These are phyloP conservation scores for Sporisorium scitamineum DNA, from an alignment of 1,284 basidiomycete genomes.

Conservation along the genomic window DNA sequence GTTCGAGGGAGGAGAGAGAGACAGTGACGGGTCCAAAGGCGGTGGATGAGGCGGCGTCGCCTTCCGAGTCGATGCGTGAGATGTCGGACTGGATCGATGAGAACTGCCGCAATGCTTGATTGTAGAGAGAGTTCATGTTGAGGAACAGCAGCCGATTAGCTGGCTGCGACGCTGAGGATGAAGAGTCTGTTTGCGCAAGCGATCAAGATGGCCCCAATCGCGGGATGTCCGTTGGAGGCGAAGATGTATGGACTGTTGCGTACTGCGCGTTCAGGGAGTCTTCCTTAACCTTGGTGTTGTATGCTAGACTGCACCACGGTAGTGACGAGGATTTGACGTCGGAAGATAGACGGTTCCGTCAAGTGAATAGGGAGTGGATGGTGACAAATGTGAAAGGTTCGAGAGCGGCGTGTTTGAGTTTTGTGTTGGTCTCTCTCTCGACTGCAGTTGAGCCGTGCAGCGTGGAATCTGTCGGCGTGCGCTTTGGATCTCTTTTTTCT, in stretches of 20 bases:
- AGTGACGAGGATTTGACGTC: background rate
- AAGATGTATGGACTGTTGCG: background rate
- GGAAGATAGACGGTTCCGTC: background rate
- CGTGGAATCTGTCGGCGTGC: slow-evolving; percentile 12
- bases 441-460: slow-evolving; percentile 7
- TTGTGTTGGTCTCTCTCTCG: slow-evolving; percentile 14
- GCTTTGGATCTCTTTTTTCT: background rate
- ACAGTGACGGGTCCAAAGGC: slow-evolving; percentile 59
- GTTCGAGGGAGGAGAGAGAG: slow-evolving; percentile 58
- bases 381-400: slow-evolving; percentile 5
- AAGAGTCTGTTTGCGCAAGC: background rate
- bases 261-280: background rate
- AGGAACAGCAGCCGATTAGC: background rate
- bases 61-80: slow-evolving; percentile 52
- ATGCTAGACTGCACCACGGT: background rate
- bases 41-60: slow-evolving; percentile 23
- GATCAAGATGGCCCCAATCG: background rate
- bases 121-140: slow-evolving; percentile 67
- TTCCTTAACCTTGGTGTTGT: background rate
- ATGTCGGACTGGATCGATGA: slow-evolving; percentile 66
- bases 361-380: background rate
- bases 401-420: background rate
- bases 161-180: background rate
- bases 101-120: slow-evolving; percentile 65
- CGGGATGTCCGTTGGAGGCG: background rate